Base-by-base conservation (phyloP, 192 early-diverging fungal genomes). In the Rhizophagus clarus region DNA sequence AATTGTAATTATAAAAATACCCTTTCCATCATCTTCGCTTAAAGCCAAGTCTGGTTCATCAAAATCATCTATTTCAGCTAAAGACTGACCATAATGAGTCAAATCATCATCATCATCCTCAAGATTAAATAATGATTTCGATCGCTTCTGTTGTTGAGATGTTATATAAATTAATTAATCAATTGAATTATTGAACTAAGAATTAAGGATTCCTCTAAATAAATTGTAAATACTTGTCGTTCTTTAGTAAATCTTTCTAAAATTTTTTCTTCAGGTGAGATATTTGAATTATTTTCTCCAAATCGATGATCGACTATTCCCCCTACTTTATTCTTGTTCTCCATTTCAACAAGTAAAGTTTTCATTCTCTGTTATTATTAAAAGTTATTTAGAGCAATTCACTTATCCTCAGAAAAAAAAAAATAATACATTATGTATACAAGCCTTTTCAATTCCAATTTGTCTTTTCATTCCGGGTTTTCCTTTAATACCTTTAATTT, bases 211-310 rank as follows among this genome's bases (percentile, higher is more conserved):
- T 26, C 7, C 10, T 10, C 4, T 40, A 40, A 37, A 72, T 4
- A 24, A 10, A 45, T 20, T 64, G 4, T 28, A 24, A 20, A 40
- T 83, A 88, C 88, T 82, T 93, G 90, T 73, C 92, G 86, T 87
- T 99, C 97, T 45, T 87, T 85, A 49, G 98, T 94, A 83, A 98
- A 98, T 81, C 98, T 90, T 85, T 91, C 90, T 83, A 98, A 77
- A 97, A 98, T 97, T 79, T 95, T 97, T 72, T 99, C 98, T 86
- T 99, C 98, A 1, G 93, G 87, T 42, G 96, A 94, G 90, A 99
- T 85, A 40, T 83, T 90, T 17, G 93, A 89, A 81, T 98, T 89
- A 77, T 92, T 91, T 82, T 99, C 98, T 81, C 97, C 98, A 85
- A 99, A 96, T 72, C 98, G 94, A 64, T 92, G 88, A 88, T 99